Evolutionary conservation across 441 rosid species (phyloP).

Genomic region (Arabidopsis hybrid): DNA sequence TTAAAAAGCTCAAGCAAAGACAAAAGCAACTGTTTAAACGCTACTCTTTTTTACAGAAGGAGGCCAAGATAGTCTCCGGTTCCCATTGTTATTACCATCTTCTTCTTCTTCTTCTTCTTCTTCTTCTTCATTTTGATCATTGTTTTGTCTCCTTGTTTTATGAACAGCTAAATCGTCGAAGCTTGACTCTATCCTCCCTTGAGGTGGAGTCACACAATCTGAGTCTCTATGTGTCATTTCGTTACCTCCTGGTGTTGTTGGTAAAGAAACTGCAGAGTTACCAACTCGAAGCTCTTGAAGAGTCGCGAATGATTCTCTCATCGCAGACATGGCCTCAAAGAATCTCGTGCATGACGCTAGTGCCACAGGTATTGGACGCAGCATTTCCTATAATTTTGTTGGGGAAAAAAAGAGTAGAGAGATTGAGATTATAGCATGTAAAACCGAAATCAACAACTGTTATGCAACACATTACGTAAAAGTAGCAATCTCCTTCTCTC

Average conservation of each 20-base stretch:
- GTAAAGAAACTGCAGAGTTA: slow-evolving; percentile 58
- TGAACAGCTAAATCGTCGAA: slow-evolving; percentile 66
- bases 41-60: slow-evolving; percentile 55
- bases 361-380: slow-evolving; percentile 98
- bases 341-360: slow-evolving; percentile 95
- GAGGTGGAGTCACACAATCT: slow-evolving; percentile 71
- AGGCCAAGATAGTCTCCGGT: slow-evolving; percentile 93
- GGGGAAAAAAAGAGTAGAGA: not conserved
- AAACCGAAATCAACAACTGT: slow-evolving; percentile 1
- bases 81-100: slow-evolving; percentile 40
- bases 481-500: slow-evolving; percentile 13
- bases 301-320: slow-evolving; percentile 95
- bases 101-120: slow-evolving; percentile 46
- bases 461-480: not conserved
- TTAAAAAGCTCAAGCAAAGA: slow-evolving; percentile 20
- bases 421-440: slow-evolving; percentile 5
- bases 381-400: slow-evolving; percentile 73
- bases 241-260: slow-evolving; percentile 63
- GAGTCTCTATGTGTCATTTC: slow-evolving; percentile 55
- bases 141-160: slow-evolving; percentile 53
- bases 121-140: slow-evolving; percentile 51
- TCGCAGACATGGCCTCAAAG: slow-evolving; percentile 98
- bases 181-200: slow-evolving; percentile 73
- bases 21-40: slow-evolving; percentile 1
- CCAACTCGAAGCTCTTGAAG: slow-evolving; percentile 89